Base-by-base conservation (phyloP, 345 rosid species). In the Populus davidiana region DNA sequence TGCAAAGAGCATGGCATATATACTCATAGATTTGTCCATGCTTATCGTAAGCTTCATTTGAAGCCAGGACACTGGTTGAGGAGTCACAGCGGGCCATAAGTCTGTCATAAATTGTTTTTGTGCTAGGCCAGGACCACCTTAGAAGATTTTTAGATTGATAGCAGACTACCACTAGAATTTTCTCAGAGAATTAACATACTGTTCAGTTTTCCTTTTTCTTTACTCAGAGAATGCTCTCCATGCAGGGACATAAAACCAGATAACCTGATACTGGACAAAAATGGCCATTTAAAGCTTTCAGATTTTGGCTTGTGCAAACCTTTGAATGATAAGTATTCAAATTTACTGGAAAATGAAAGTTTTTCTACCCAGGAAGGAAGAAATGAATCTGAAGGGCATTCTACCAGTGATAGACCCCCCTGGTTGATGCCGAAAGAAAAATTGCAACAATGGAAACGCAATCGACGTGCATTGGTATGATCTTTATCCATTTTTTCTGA, bases 291-390 rank as follows among this genome's bases (percentile, higher is more conserved):
- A 86, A 96, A 96, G 92, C 99, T 96, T 77, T 96, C 99, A 68
- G 99, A 96, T 88, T 96, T 96, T 88, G 99, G 99, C 23, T 86
- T 96, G 86, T 96, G 98, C 85, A 96, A 96, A 88, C 96, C 99
- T 77, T 88, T 96, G 21, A 96, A 93, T 87, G 96, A 90, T 54
- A 96, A 93, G 80, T 96, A 92, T 86, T 92, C 99, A 59, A 63
- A 93, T 80, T 75, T 93, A 38, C 87, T 96, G 75, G 98, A 89
- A 86, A 92, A 92, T 72, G 94, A 88, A 41, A 89, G 87, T 69
- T 77, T 93, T 78, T 75, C 83, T 29, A 81, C 90, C 74, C 86
- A 87, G 82, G 98, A 88, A 69, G 73, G 85, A 66, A 68, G 73
- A 41, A 77, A 75, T 83, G 92, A 85, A 66, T 63, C 84, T 77